Percentiles rank a stretch among this genome's conserved stretches.
Conservation (phyloP, 352 stramenopile species). For the Globisporangium mamillatum region DNA sequence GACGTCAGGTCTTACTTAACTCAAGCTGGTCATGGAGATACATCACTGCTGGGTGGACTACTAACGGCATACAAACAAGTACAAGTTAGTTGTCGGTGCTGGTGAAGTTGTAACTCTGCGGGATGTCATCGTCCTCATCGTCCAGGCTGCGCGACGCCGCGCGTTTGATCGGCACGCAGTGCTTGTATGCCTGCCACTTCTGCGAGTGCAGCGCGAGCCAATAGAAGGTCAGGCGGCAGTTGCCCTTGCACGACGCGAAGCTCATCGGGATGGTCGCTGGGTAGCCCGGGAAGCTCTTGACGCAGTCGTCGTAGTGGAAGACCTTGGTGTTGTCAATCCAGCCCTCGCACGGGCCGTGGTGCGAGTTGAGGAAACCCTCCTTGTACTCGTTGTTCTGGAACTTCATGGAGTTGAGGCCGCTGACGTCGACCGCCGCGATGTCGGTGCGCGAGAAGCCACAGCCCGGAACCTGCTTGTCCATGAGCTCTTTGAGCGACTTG, state of each 20-base stretch:
- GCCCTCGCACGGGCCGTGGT: slow-evolving; percentile 39
- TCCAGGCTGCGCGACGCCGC: no score
- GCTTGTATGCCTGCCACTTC: slow-evolving; percentile 14
- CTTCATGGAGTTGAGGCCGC: slow-evolving; percentile 12
- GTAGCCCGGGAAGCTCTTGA: slow-evolving; percentile 30
- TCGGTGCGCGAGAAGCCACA: slow-evolving; percentile 15
- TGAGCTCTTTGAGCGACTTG: slow-evolving; percentile 21
- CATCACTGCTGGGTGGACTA: no score
- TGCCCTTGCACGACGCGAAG: slow-evolving; percentile 44
- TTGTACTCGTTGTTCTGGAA: slow-evolving; percentile 16
- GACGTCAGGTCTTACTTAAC: no score
- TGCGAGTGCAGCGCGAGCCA: slow-evolving; percentile 21
- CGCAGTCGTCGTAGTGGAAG: slow-evolving; percentile 50
- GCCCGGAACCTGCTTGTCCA: slow-evolving; percentile 21
- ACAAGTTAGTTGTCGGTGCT: no score
- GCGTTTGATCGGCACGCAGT: no score
- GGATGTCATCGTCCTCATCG: no score
- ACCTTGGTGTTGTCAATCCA: slow-evolving; percentile 50
- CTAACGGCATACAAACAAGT: no score
- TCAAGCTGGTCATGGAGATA: no score
- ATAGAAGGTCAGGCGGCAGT: slow-evolving; percentile 51
- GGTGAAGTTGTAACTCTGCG: no score
- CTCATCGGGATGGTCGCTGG: slow-evolving; percentile 48
- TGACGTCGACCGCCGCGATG: slow-evolving; percentile 17
- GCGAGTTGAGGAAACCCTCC: slow-evolving; percentile 17